Evolutionary conservation across 2,329 filamentous ascomycete genomes (phyloP).

Genomic region (Diplodia mutila): DNA sequence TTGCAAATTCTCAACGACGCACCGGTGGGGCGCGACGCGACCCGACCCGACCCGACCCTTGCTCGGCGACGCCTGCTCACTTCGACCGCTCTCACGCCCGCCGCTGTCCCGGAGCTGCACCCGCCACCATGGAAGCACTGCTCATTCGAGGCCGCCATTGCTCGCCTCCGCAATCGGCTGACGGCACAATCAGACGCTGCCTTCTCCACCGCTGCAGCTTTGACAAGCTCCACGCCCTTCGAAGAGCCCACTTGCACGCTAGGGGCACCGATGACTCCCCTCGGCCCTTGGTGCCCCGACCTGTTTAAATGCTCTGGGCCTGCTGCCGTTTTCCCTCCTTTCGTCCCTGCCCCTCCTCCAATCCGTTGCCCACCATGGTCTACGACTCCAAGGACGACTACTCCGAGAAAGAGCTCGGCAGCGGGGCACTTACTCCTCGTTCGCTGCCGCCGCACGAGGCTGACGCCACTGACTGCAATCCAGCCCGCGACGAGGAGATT

Average conservation of each 20-base stretch:
- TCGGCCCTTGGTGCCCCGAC: not conserved
- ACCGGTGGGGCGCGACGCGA: too few relatives aligned
- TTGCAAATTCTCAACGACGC: not conserved
- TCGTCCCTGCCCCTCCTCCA: not conserved
- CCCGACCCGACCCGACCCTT: too few relatives aligned
- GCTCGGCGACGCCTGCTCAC: too few relatives aligned
- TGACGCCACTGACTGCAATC: slow-evolving; percentile 13
- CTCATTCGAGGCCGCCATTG: not conserved
- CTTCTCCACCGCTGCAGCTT: slow-evolving; percentile 3
- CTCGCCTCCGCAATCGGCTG: slow-evolving; percentile 7
- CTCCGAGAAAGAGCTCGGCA: slow-evolving; percentile 24
- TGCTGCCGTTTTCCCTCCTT: not conserved
- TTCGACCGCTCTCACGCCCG: too few relatives aligned
- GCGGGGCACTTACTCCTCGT: slow-evolving; percentile 26
- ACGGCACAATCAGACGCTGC: not conserved
- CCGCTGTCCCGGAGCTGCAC: too few relatives aligned
- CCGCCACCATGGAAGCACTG: not conserved
- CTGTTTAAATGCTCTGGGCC: slow-evolving; percentile 8
- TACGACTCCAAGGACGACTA: slow-evolving; percentile 7
- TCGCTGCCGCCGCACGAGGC: slow-evolving; percentile 19
- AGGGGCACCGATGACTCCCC: slow-evolving; percentile 12
- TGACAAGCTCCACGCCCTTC: slow-evolving; percentile 8
- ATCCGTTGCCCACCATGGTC: not conserved
- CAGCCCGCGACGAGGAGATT: slow-evolving; percentile 19
- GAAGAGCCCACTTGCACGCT: not conserved